phyloP scores from a whole-genome alignment of 345 rosid genomes.

The Acer yangbiense region DNA sequence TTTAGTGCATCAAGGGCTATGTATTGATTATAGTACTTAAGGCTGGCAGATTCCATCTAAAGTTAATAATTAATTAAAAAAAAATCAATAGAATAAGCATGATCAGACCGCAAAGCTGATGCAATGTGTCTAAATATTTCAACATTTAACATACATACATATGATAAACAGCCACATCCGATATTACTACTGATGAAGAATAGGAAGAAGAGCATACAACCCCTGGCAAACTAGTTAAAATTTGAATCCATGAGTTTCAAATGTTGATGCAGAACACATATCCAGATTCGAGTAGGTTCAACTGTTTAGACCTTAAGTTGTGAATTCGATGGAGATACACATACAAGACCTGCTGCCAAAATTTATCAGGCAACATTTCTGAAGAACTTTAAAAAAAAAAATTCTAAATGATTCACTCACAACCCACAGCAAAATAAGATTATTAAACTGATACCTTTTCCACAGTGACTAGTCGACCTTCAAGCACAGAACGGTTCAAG shows the following conservation, averaged over 20 bases:
- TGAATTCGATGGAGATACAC: constrained; percentile 73
- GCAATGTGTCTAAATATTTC: constrained; percentile 19
- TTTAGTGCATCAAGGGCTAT: background rate
- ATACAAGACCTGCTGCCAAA: constrained; percentile 76
- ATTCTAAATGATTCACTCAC: background rate
- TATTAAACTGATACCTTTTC: constrained; percentile 48
- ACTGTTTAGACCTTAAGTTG: constrained; percentile 67
- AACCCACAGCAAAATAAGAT: background rate
- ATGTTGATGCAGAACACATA: constrained; percentile 59
- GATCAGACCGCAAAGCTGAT: constrained; percentile 11
- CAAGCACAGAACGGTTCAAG: constrained; percentile 62
- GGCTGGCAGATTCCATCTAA: background rate
- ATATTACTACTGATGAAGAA: constrained; percentile 38
- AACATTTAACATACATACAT: constrained; percentile 13
- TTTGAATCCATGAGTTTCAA: constrained; percentile 58
- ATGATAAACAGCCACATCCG: constrained; percentile 31
- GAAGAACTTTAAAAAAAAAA: constrained; percentile 13
- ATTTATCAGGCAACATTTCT: constrained; percentile 53
- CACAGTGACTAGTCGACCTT: constrained; percentile 65
- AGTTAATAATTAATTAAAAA: constrained; percentile 3
- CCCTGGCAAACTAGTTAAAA: constrained; percentile 48
- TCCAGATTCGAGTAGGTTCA: constrained; percentile 47
- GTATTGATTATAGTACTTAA: background rate
- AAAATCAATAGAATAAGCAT: constrained; percentile 20
- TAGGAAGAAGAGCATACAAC: constrained; percentile 45